Evolutionary conservation across 371 early-diverging fungal species (phyloP).

Genomic region (Apophysomyces trapeziformis): DNA sequence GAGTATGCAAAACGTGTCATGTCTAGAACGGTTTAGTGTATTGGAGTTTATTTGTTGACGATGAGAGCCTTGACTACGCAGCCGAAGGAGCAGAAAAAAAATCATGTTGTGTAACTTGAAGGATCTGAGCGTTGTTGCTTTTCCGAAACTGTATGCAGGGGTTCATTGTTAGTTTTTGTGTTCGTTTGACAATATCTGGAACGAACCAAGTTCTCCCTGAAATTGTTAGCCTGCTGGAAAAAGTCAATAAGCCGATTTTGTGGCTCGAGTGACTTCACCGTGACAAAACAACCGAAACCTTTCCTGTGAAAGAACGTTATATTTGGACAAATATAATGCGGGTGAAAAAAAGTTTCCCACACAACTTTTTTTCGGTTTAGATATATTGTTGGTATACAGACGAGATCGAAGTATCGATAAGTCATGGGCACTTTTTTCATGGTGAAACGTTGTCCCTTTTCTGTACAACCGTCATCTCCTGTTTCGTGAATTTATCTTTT

Average conservation of each 20-base stretch:
- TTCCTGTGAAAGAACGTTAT: too few species aligned
- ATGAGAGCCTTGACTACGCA: too few species aligned
- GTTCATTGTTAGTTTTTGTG: neutral
- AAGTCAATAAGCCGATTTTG: too few species aligned
- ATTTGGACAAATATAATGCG: neutral
- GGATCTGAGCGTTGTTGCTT: neutral
- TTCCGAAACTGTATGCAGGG: slow-evolving; percentile 7
- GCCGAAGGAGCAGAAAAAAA: neutral
- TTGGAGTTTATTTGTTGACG: too few species aligned
- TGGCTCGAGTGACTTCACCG: neutral
- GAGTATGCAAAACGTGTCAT: too few species aligned
- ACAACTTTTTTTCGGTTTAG: neutral
- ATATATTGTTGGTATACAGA: neutral
- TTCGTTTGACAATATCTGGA: neutral
- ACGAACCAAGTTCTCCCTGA: too few species aligned
- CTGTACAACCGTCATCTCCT: slow-evolving; percentile 4
- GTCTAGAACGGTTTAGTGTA: too few species aligned
- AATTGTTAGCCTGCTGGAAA: too few species aligned
- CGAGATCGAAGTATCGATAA: neutral
- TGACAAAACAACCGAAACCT: neutral
- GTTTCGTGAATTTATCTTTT: slow-evolving; percentile 7
- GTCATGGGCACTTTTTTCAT: neutral
- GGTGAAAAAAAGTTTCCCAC: neutral
- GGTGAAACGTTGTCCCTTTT: slow-evolving; percentile 6
- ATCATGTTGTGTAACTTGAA: slow-evolving; percentile 8